A percentile compares a stretch with the other conserved stretches of the same genome.
Evolutionary conservation across 805 yeast genomes (phyloP).

Genomic region (Yarrowia alimentaria): DNA sequence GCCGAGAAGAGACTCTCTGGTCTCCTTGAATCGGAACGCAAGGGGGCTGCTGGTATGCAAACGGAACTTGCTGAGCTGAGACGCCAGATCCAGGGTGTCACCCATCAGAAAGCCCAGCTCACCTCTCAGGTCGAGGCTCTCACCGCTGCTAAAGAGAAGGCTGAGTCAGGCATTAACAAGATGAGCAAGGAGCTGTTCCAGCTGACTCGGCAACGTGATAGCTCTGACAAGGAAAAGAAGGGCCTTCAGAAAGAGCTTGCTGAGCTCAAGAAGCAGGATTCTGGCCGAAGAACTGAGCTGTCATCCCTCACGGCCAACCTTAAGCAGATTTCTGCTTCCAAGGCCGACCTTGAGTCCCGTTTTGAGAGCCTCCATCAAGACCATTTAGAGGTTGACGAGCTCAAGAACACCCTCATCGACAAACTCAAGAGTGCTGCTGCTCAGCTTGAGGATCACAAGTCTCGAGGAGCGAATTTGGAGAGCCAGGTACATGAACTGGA

Average conservation of each 20-base stretch:
- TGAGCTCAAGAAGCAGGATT: slow-evolving; percentile 32
- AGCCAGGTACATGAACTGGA: slow-evolving; percentile 11
- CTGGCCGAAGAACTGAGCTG: slow-evolving; percentile 7
- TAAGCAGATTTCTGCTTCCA: slow-evolving; percentile 1
- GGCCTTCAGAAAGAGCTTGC: slow-evolving; percentile 19
- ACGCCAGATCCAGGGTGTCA: slow-evolving; percentile 29
- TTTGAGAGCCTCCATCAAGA: slow-evolving; percentile 29
- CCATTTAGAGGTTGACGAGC: slow-evolving; percentile 37
- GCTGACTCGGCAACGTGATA: slow-evolving; percentile 58
- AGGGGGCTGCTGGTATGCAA: slow-evolving; percentile 23
- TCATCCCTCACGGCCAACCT: slow-evolving; percentile 25
- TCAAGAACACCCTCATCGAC: slow-evolving; percentile 47
- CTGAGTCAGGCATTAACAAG: slow-evolving; percentile 85
- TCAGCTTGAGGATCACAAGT: slow-evolving; percentile 37
- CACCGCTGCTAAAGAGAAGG: slow-evolving; percentile 53
- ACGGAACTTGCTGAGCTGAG: slow-evolving; percentile 34
- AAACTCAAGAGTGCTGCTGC: slow-evolving; percentile 48
- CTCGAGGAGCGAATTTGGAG: slow-evolving; percentile 8
- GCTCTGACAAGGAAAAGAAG: slow-evolving; percentile 41
- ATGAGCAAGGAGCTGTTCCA: slow-evolving; percentile 81
- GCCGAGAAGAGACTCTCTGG: slow-evolving; percentile 6
- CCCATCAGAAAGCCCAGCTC: slow-evolving; percentile 37
- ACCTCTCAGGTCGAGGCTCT: slow-evolving; percentile 40
- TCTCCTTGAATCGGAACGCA: slow-evolving; percentile 24
- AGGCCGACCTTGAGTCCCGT: slow-evolving; percentile 35